phyloP scores from a whole-genome alignment of 306 rosid genomes.

The Morella rubra region DNA sequence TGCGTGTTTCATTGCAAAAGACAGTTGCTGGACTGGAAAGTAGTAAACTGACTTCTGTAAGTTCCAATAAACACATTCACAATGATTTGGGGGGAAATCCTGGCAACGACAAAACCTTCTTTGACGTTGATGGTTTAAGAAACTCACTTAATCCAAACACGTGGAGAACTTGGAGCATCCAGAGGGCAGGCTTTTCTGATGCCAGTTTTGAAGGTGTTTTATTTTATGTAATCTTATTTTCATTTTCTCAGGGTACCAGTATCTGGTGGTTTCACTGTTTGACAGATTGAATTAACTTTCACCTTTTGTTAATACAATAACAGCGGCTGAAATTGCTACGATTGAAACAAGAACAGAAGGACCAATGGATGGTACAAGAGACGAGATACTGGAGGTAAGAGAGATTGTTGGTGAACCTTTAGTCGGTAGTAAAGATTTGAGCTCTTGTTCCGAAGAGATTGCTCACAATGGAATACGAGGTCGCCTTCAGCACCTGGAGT shows the following conservation, averaged over 20 bases:
- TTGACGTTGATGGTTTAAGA: slow-evolving; percentile 33
- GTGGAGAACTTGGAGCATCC: slow-evolving; percentile 71
- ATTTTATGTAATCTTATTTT: not conserved
- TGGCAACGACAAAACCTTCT: slow-evolving; percentile 36
- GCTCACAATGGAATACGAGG: slow-evolving; percentile 40
- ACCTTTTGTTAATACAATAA: slow-evolving; percentile 25
- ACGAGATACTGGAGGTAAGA: slow-evolving; percentile 31
- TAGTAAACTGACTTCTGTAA: slow-evolving; percentile 38
- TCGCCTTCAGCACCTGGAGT: slow-evolving; percentile 59
- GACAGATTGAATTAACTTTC: slow-evolving; percentile 20
- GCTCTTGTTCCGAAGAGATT: slow-evolving; percentile 33
- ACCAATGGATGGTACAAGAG: slow-evolving; percentile 32
- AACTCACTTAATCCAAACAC: slow-evolving; percentile 45
- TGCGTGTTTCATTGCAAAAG: slow-evolving; percentile 59
- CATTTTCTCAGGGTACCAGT: not conserved
- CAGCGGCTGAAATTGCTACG: slow-evolving; percentile 64
- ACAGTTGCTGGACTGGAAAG: slow-evolving; percentile 41
- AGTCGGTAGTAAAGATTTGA: slow-evolving; percentile 31
- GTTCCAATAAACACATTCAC: slow-evolving; percentile 25
- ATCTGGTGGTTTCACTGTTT: slow-evolving; percentile 9
- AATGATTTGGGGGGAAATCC: slow-evolving; percentile 35
- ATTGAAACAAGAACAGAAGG: slow-evolving; percentile 31
- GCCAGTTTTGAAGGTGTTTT: slow-evolving; percentile 63
- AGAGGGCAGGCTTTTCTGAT: slow-evolving; percentile 52
- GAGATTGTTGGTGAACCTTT: slow-evolving; percentile 22